Base-by-base conservation (phyloP, 768 basidiomycete species). In the Naganishia antarctica region DNA sequence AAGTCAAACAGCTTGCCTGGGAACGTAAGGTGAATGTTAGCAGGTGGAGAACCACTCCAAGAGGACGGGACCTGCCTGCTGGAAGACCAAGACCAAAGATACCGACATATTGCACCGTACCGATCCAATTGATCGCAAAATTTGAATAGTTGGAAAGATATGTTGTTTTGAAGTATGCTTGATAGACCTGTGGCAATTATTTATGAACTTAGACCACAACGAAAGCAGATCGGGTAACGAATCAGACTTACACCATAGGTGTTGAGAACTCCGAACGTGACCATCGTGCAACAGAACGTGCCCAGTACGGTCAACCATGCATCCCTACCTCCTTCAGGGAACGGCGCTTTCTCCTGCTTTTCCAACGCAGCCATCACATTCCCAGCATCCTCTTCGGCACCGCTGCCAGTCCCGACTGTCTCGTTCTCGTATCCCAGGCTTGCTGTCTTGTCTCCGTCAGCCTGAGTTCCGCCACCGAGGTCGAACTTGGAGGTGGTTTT, bases 41-140 rank as follows among this genome's bases (percentile, higher is more conserved):
- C 34, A 18, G 5, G 40, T 18, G 21, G n/a, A 57, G 18, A 15
- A 31, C 1, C 4, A 37, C 8, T 32, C 34, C n/a, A 23, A n/a
- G 28, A 16, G 16, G 7, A 9, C n/a, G 3, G 21, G 37, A 31
- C 53, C 29, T 25, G 40, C 53, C 53, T 34, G 31, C 31, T 4
- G 53, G 53, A 11, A 57, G 53, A 57, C 76, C 76, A 9, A 69
- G 37, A 13, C 69, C 61, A 45, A 78, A 74, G 25, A 77, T 72
- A 12, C 80, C 51, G 70, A 77, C 76, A 18, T 79, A 64, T 62
- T 78, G 74, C n/a, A 74, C 60, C 11, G 65, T 66, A 0, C 78
- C 77, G 53, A 80, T 73, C 80, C 79, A 79, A 13, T 73, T 70
- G 68, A 78, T 69, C 18, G 72, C 68, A 4, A 74, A 72, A 0